A percentile compares a stretch with the other conserved stretches of the same genome.
Conservation (phyloP, 1,284 basidiomycete genomes). For the Ganoderma lingzhi region DNA sequence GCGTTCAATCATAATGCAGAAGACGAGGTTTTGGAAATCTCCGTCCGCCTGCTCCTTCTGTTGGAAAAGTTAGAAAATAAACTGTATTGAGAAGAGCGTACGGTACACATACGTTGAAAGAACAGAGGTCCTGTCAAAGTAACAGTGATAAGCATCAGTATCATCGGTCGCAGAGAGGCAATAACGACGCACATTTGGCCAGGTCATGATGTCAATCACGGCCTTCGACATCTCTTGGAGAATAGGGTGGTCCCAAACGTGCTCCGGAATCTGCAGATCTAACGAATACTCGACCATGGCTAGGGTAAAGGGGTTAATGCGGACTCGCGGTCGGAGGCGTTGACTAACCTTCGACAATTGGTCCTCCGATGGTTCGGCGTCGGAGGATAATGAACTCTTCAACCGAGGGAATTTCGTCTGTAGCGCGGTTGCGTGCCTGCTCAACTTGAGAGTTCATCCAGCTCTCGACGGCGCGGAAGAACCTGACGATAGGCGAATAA, state of each 20-base stretch:
- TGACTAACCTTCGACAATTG: slow-evolving; percentile 52
- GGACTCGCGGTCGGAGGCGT: slow-evolving; percentile 6
- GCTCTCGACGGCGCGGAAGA: slow-evolving; percentile 47
- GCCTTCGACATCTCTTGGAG: slow-evolving; percentile 53
- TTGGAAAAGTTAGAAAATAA: slow-evolving; percentile 19
- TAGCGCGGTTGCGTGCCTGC: slow-evolving; percentile 48
- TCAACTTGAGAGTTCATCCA: slow-evolving; percentile 51
- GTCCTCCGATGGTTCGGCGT: slow-evolving; percentile 52
- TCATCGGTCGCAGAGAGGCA: slow-evolving; percentile 1
- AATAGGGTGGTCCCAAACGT: slow-evolving; percentile 51
- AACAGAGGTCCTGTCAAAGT: slow-evolving; percentile 50
- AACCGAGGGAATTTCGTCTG: slow-evolving; percentile 48
- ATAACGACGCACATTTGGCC: slow-evolving; percentile 52
- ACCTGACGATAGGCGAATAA: slow-evolving; percentile 37
- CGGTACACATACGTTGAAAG: slow-evolving; percentile 51
- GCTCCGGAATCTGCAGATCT: slow-evolving; percentile 52
- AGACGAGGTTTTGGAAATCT: slow-evolving; percentile 59
- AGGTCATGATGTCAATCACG: slow-evolving; percentile 56
- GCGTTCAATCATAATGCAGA: slow-evolving; percentile 53
- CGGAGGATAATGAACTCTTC: slow-evolving; percentile 54
- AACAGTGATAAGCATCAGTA: background rate
- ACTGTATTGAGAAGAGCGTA: slow-evolving; percentile 13
- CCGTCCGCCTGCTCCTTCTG: slow-evolving; percentile 60
- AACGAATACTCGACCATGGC: slow-evolving; percentile 58
- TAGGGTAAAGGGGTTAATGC: slow-evolving; percentile 25